phyloP scores from a whole-genome alignment of 1,139 yeast species.

The Kodamaea ohmeri region DNA sequence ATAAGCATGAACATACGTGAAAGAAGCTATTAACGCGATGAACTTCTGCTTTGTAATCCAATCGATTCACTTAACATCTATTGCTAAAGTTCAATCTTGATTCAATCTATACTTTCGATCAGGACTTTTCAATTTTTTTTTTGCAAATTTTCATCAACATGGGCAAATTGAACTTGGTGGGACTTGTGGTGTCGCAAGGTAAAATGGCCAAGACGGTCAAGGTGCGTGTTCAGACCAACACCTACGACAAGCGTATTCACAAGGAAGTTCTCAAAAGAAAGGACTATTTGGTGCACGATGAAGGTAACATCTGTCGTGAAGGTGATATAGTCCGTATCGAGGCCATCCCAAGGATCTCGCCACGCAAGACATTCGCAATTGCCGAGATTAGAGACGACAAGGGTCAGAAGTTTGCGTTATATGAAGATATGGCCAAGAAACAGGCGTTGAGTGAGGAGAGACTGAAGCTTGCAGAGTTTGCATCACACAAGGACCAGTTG shows the following conservation, averaged over 20 bases:
- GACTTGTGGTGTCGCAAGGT: conserved; percentile 93
- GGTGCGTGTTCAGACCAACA: conserved; percentile 77
- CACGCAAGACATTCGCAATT: conserved; percentile 84
- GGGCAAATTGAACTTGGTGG: conserved; percentile 90
- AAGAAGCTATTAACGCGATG: too few species aligned
- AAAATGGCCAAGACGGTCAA: conserved; percentile 94
- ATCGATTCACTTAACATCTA: too few species aligned
- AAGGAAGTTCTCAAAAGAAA: conserved; percentile 76
- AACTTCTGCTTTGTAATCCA: too few species aligned
- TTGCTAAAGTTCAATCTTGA: too few species aligned
- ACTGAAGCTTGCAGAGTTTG: conserved; percentile 47
- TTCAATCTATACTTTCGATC: too few species aligned
- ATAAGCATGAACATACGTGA: too few species aligned
- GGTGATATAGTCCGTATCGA: conserved; percentile 96
- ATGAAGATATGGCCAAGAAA: conserved; percentile 68
- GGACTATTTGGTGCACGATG: conserved; percentile 91
- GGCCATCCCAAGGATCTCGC: conserved; percentile 80
- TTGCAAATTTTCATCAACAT: conserved; percentile 29
- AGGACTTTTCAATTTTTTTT: conserved; percentile 1
- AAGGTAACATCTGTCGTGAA: conserved; percentile 85
- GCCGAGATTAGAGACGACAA: conserved; percentile 87
- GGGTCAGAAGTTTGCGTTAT: conserved; percentile 88
- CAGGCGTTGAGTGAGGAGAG: conserved; percentile 64
- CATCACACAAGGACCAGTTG: conserved; percentile 42
- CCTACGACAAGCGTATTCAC: conserved; percentile 67